Percentiles rank a stretch among this genome's conserved stretches.
Evolutionary conservation across 768 basidiomycete genomes (phyloP).

Genomic region (Mycena galericulata): DNA sequence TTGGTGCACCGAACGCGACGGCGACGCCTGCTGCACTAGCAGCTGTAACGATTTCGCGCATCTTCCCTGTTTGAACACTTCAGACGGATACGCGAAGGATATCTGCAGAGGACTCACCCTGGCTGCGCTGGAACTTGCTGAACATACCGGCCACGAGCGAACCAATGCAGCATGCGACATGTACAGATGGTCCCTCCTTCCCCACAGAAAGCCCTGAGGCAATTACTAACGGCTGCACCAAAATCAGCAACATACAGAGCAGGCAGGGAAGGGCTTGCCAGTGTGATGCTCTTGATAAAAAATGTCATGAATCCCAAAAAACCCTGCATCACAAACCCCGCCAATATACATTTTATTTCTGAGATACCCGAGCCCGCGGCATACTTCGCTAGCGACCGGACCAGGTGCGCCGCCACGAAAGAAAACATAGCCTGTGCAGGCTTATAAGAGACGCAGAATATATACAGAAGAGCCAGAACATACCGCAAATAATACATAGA

Average conservation of each 20-base stretch:
- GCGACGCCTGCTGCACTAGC: constrained; percentile 98
- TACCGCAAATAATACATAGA: constrained; percentile 93
- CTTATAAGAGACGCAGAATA: not conserved
- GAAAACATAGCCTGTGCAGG: constrained; percentile 78
- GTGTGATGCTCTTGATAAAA: constrained; percentile 91
- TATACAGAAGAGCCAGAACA: constrained; percentile 44
- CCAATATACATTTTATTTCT: constrained; percentile 98
- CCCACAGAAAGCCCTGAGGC: constrained; percentile 97
- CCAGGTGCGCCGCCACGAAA: constrained; percentile 89
- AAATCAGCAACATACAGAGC: not conserved
- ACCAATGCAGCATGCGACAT: constrained; percentile 96
- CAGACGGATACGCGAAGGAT: not conserved
- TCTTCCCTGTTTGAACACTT: constrained; percentile 63
- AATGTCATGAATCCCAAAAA: constrained; percentile 93
- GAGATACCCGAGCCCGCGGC: constrained; percentile 98
- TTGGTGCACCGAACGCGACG: constrained; percentile 98
- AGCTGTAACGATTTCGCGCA: constrained; percentile 92
- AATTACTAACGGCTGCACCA: constrained; percentile 88
- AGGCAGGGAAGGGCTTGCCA: constrained; percentile 65
- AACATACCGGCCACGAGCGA: constrained; percentile 90
- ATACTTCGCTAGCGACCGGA: constrained; percentile 89
- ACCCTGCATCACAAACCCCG: constrained; percentile 97
- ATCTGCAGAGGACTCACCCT: constrained; percentile 67
- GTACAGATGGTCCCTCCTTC: constrained; percentile 98
- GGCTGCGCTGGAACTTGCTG: constrained; percentile 83